Base-by-base conservation (phyloP, 805 yeast species). In the Candida vaughaniae region DNA sequence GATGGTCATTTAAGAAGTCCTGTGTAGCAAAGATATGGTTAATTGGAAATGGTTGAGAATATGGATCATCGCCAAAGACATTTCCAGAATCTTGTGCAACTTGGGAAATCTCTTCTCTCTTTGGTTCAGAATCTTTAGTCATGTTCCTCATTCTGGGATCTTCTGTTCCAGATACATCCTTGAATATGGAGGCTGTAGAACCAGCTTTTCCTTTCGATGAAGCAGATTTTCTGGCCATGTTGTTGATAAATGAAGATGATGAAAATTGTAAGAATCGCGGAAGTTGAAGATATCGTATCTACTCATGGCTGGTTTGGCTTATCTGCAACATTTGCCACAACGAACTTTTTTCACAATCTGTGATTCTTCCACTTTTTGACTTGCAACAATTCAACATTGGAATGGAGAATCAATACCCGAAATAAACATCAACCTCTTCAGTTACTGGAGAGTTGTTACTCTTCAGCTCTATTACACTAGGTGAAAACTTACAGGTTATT, bases 1-100 rank as follows among this genome's bases (percentile, higher is more conserved):
- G 41, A 25, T 60, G 47, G 4, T 55, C 64, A 39, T 66, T 67
- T 29, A 66, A 46, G 36, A 59, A 65, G 36, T 69, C 74, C 41
- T 69, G 74, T 12, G 53, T 42, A 10, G 48, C 45, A 45, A 50
- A 67, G 15, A 66, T 39, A 17, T 47, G 41, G 38, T 53, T 56
- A 26, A 55, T 38, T 3, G 62, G 61, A 35, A 57, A 56, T 8
- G 46, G 27, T 25, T 49, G 46, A 3, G 26, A 19, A 3, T 20
- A 25, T 17, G 55, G 52, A 27, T 46, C 50, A 28, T 49, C 56
- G 3, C 43, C 48, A 20, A 26, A 33, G 9, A 22, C 37, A 16
- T 30, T 23, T 10, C n/a, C 33, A 5, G 30, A 25, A 11, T 23
- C 34, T 25, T 28, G 17, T 6, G 20, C 12, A 17, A 4, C 16